phyloP scores from a whole-genome alignment of 768 basidiomycete genomes.

The Russula earlei region DNA sequence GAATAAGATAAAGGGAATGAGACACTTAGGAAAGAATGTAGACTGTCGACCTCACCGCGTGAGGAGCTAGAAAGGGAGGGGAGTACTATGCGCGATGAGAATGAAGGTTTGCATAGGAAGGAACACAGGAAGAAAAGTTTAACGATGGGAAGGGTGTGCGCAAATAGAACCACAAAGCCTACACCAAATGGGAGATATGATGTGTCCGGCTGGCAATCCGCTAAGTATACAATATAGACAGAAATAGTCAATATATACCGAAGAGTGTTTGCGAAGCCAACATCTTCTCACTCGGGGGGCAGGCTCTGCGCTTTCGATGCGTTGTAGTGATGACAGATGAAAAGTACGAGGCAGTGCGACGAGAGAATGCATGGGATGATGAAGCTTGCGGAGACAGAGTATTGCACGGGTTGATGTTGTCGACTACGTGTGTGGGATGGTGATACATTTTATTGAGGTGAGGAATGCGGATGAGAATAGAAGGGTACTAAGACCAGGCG shows the following conservation, averaged over 20 bases:
- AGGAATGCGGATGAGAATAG: constrained; percentile 32
- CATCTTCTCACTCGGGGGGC: constrained; percentile 14
- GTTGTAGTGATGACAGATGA: constrained; percentile 22
- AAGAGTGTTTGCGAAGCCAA: constrained; percentile 17
- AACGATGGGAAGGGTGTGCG: constrained; percentile 20
- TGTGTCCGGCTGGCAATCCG: constrained; percentile 18
- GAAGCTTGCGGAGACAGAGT: constrained; percentile 34
- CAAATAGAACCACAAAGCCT: constrained; percentile 20
- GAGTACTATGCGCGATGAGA: constrained; percentile 47
- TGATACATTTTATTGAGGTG: constrained; percentile 66
- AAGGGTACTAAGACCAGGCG: constrained; percentile 32
- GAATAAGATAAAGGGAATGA: constrained; percentile 74
- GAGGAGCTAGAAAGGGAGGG: constrained; percentile 36
- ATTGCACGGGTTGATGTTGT: constrained; percentile 47
- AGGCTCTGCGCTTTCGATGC: constrained; percentile 17
- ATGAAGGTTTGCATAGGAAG: constrained; percentile 39
- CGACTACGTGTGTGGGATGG: constrained; percentile 55
- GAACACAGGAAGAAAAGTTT: constrained; percentile 11
- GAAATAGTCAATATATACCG: constrained; percentile 19
- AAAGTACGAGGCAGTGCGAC: constrained; percentile 30
- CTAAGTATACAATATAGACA: constrained; percentile 21
- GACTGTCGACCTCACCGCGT: constrained; percentile 48
- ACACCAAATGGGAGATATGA: constrained; percentile 16
- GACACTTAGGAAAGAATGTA: constrained; percentile 34
- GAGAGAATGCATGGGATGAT: constrained; percentile 33